Evolutionary conservation across 2,329 filamentous ascomycete genomes (phyloP), one percentile per base, ranked within the genome.

Genomic region (Fusarium irregulare): DNA sequence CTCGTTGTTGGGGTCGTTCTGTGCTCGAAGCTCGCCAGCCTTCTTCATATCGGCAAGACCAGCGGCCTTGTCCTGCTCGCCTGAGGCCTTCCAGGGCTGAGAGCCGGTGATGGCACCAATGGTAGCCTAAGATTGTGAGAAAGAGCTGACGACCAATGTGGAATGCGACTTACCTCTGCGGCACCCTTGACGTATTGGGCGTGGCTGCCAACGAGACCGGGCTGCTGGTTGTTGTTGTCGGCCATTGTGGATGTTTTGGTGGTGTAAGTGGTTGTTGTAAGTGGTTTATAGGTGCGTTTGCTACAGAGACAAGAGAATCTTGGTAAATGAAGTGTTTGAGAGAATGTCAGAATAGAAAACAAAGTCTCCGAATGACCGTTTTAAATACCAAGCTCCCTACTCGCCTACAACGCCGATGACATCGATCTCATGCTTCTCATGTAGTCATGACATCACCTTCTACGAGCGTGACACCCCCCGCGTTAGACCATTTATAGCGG

Each of bases 121-220:
- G 8, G 85, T 83, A 45, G 84, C 81, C 89, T 91, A 18, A 7
- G 18, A 37, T 7, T 34, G 6, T 51, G 18, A 53, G 51, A 40
- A 50, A 56, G 44, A 30, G 37, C 25, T 7, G 9, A 21, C 11
- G 3, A 8, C 13, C 8, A 23, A 3, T 4, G 1, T n/a, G 21
- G 18, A 6, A n/a, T 75, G 10, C 8, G 7, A 37, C 79, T 60
- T 79, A 90, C 91, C 81, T 91, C 88, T 58, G 88, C 86, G 9
- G 88, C 88, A 55, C 90, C 91, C 75, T 92, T 92, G 74, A 88
- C 84, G 74, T 91, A 93, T 75, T 92, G 87, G 32, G 84, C 89
- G 76, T 92, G 91, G 44, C 86, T 85, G 62, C 85, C 83, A 45
- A 92, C 75, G 68, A 93, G 88, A 46, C 89, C 85, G 21, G 89